A percentile compares a stretch with the other conserved stretches of the same genome.
phyloP scores from a whole-genome alignment of 2,329 filamentous ascomycete species.

The Fusarium nematophilum region DNA sequence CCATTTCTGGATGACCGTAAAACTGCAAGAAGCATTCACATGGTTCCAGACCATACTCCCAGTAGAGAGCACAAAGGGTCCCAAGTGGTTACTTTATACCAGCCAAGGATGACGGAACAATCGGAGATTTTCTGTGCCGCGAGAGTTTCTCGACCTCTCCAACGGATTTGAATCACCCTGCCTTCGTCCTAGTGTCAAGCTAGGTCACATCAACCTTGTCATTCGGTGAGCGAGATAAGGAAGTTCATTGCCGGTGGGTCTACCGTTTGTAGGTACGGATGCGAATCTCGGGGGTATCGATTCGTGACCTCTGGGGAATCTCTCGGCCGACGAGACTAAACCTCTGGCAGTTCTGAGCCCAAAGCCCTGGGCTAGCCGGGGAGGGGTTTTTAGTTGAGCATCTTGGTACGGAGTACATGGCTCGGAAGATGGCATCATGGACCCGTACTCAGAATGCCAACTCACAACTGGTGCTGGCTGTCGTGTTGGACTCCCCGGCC shows the following conservation, averaged over 20 bases:
- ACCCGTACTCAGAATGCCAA: conserved; percentile 29
- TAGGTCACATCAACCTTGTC: conserved; percentile 8
- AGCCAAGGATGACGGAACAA: not conserved
- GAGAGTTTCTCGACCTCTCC: not conserved
- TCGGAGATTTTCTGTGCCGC: conserved; percentile 5
- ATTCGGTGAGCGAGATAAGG: conserved; percentile 27
- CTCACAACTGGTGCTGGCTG: conserved; percentile 26
- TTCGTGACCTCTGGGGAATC: not conserved
- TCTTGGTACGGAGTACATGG: not conserved
- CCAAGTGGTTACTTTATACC: not conserved
- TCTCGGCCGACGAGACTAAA: not conserved
- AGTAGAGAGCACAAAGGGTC: too few species aligned
- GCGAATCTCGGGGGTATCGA: not conserved
- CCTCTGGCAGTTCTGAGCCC: not conserved
- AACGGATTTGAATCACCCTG: not conserved
- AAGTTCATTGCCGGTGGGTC: conserved; percentile 16
- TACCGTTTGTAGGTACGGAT: not conserved
- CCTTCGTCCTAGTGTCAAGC: too few species aligned
- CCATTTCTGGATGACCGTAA: too few species aligned
- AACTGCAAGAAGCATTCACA: too few species aligned
- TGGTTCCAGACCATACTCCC: too few species aligned
- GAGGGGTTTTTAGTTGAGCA: not conserved
- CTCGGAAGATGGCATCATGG: conserved; percentile 20
- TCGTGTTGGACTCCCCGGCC: conserved; percentile 16
- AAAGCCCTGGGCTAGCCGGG: not conserved